phyloP scores from a whole-genome alignment of 768 basidiomycete genomes.

The Chalciporus sphaerocephalus region DNA sequence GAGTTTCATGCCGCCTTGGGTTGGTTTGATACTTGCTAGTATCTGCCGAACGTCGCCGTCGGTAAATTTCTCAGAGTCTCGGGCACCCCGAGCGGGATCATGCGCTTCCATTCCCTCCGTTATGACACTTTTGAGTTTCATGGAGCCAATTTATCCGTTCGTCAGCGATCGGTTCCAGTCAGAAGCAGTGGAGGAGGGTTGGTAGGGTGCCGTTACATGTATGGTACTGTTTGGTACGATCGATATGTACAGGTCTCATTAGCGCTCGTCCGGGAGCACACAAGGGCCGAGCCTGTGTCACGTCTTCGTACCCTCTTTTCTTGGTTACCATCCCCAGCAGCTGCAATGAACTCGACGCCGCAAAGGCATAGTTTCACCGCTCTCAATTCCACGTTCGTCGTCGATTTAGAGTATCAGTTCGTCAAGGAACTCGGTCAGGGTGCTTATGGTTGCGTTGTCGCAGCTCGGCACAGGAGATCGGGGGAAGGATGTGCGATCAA shows the following conservation, averaged over 20 bases:
- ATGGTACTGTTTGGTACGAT: slow-evolving; percentile 30
- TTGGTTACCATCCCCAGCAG: slow-evolving; percentile 5
- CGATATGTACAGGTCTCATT: slow-evolving; percentile 22
- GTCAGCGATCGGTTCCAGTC: background rate
- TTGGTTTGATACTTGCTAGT: too few relatives aligned
- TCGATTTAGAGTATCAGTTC: slow-evolving; percentile 86
- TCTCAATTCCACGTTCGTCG: slow-evolving; percentile 81
- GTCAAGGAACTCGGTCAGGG: slow-evolving; percentile 97
- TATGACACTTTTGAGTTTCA: too few relatives aligned
- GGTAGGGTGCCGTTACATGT: too few relatives aligned
- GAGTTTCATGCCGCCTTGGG: too few relatives aligned
- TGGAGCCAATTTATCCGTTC: too few relatives aligned
- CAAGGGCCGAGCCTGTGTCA: slow-evolving; percentile 1
- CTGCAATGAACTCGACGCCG: slow-evolving; percentile 41
- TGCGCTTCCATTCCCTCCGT: background rate
- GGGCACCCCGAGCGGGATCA: too few relatives aligned
- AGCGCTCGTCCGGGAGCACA: background rate
- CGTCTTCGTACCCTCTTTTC: background rate
- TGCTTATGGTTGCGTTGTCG: slow-evolving; percentile 89
- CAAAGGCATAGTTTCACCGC: slow-evolving; percentile 77
- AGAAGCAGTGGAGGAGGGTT: too few relatives aligned
- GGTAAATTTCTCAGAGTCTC: too few relatives aligned
- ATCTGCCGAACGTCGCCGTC: too few relatives aligned
- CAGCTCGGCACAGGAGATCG: slow-evolving; percentile 76
- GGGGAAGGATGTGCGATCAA: slow-evolving; percentile 93